These are phyloP conservation scores for Talaromyces pinophilus DNA, from an alignment of 2,329 filamentous ascomycete genomes.

Conservation along the genomic window DNA sequence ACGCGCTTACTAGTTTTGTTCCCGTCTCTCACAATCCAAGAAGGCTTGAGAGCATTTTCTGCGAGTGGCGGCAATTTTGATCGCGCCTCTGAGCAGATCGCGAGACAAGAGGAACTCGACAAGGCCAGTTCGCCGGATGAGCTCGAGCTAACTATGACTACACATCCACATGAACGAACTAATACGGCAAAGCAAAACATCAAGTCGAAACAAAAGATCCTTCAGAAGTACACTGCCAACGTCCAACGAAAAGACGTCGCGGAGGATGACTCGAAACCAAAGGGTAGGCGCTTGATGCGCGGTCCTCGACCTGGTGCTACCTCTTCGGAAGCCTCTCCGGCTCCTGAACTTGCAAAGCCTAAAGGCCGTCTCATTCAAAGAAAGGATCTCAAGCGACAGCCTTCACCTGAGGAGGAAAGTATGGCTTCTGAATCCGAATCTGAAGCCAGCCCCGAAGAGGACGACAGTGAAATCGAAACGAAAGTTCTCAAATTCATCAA, in stretches of 20 bases:
- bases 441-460: slow-evolving; percentile 41
- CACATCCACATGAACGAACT: not conserved
- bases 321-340: slow-evolving; percentile 21
- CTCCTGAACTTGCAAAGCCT: slow-evolving; percentile 35
- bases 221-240: slow-evolving; percentile 52
- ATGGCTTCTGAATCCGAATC: slow-evolving; percentile 53
- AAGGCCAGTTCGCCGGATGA: slow-evolving; percentile 19
- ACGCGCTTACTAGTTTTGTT: slow-evolving; percentile 54
- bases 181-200: slow-evolving; percentile 21
- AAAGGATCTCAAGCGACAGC: slow-evolving; percentile 40
- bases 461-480: slow-evolving; percentile 49
- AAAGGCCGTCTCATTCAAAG: slow-evolving; percentile 53
- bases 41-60: slow-evolving; percentile 54
- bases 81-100: slow-evolving; percentile 55
- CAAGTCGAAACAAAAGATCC: slow-evolving; percentile 49
- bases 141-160: slow-evolving; percentile 7
- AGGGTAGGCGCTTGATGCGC: slow-evolving; percentile 39
- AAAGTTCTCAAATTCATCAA: slow-evolving; percentile 81
- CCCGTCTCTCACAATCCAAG: slow-evolving; percentile 48
- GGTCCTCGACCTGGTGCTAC: slow-evolving; percentile 37
- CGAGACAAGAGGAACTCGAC: slow-evolving; percentile 39
- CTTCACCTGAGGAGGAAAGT: slow-evolving; percentile 39
- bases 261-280: slow-evolving; percentile 28
- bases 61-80: slow-evolving; percentile 55
- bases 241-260: slow-evolving; percentile 17